A percentile compares a stretch with the other conserved stretches of the same genome.
These are phyloP conservation scores for Solanum medicagineum DNA, from an alignment of 257 asterid genomes.

Conservation along the genomic window DNA sequence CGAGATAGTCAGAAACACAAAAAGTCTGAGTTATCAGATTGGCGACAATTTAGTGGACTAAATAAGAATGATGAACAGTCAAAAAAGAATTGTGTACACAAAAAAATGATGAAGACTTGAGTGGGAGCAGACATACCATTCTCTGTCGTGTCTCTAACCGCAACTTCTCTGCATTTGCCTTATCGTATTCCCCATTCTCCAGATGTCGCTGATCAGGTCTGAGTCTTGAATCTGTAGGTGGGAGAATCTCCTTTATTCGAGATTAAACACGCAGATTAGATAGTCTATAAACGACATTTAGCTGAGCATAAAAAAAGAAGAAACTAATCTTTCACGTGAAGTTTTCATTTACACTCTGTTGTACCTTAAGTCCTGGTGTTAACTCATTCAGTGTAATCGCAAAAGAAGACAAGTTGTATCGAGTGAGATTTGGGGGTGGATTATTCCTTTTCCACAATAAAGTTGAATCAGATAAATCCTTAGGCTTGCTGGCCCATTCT, in stretches of 20 bases:
- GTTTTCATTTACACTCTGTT: neutral
- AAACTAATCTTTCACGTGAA: neutral
- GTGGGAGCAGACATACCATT: slow-evolving; percentile 34
- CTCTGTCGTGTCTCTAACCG: slow-evolving; percentile 84
- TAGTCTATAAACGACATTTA: slow-evolving; percentile 24
- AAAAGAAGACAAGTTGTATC: slow-evolving; percentile 75
- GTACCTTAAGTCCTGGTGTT: slow-evolving; percentile 81
- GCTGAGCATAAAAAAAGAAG: slow-evolving; percentile 4
- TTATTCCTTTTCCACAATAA: slow-evolving; percentile 62
- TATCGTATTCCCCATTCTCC: slow-evolving; percentile 86
- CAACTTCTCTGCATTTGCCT: slow-evolving; percentile 76
- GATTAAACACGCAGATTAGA: slow-evolving; percentile 42
- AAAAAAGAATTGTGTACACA: neutral
- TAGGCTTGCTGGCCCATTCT: slow-evolving; percentile 42
- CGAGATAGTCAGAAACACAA: neutral
- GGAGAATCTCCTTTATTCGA: slow-evolving; percentile 80
- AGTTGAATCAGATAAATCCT: slow-evolving; percentile 41
- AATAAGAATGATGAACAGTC: neutral
- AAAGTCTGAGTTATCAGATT: neutral
- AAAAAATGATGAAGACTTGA: neutral
- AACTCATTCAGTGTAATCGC: slow-evolving; percentile 80
- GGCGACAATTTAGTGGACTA: neutral
- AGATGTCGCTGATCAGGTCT: slow-evolving; percentile 88
- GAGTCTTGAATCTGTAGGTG: slow-evolving; percentile 94
- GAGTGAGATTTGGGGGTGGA: slow-evolving; percentile 50